Percentiles rank a stretch among this genome's conserved stretches.
phyloP scores from a whole-genome alignment of 176 grass and related monocot species.

The Chloris gayana region DNA sequence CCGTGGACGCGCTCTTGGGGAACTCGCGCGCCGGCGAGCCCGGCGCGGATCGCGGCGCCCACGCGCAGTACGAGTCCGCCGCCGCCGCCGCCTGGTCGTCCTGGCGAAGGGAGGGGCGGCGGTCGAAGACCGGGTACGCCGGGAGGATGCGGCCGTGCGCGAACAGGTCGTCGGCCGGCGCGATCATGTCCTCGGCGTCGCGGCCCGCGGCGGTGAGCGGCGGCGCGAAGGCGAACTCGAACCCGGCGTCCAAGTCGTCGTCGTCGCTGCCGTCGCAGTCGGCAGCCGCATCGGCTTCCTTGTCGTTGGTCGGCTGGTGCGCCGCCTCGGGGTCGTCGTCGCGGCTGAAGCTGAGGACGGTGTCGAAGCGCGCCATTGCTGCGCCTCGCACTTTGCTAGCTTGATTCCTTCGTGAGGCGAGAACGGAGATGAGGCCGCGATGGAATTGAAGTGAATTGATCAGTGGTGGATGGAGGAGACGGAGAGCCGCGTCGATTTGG shows the following conservation, averaged over 20 bases:
- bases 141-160: conserved; percentile 63
- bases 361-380: conserved; percentile 10
- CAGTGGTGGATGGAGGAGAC: not conserved
- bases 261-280: not conserved
- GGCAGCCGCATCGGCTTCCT: not conserved
- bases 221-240: conserved; percentile 69
- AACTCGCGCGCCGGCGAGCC: conserved; percentile 36
- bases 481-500: not conserved
- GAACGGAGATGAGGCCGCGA: no score
- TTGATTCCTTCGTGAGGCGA: not conserved
- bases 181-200: not conserved
- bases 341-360: conserved; percentile 37
- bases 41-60: conserved; percentile 55
- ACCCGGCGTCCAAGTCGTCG: conserved; percentile 1
- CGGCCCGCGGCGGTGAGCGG: not conserved
- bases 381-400: not conserved
- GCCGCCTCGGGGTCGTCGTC: not conserved
- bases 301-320: not conserved
- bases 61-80: conserved; percentile 56
- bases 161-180: conserved; percentile 70
- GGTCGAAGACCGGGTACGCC: conserved; percentile 58
- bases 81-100: conserved; percentile 29
- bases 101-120: not conserved
- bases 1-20: conserved; percentile 69
- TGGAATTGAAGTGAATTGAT: no score